Base-by-base conservation (phyloP, 306 rosid genomes). In the Bauhinia variegata region DNA sequence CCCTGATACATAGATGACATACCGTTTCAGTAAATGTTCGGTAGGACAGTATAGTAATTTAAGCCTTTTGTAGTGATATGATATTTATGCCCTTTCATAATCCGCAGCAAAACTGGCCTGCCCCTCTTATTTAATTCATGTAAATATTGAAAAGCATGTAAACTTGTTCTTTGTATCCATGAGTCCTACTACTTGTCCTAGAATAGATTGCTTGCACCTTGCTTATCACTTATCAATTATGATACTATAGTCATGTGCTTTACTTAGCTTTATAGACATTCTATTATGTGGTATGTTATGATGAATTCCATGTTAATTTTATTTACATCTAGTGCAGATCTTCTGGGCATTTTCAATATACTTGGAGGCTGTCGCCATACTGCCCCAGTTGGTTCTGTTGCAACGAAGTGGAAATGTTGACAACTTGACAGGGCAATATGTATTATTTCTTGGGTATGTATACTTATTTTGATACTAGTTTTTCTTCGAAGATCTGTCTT, bases 331-430 rank as follows among this genome's bases (percentile, higher is more conserved):
- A 18, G 64, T 77, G 42, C 87, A 93, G 99, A 54, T 93, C 46
- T 80, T 86, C 53, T 90, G 96, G 99, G 97, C 96, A 68, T 93
- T 93, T 86, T 93, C 99, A 33, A 79, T 93, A 74, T 93, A 89
- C 79, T 86, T 90, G 90, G 99, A 90, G 74, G 97, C 97, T 12
- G 86, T 86, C 37, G 89, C 96, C 5, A 93, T 93, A 77, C 79
- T 88, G 53, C 97, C 99, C 5, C 99, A 93, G 77, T 66, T 93
- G 71, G 96, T 88, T 77, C 72, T 93, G 89, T 65, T 93, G 69
- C 99, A 93, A 52, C 77, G 89, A 67, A 93, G 96, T 80, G 95
- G 99, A 60, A 93, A 86, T 56, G 99, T 93, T 44, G 99, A 90
- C 85, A 93, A 93, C 78, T 80, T 93, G 85, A 90, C 97, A 0